These are phyloP conservation scores for Trichosporon sp. DNA, from an alignment of 1,284 basidiomycete species.

Conservation along the genomic window DNA sequence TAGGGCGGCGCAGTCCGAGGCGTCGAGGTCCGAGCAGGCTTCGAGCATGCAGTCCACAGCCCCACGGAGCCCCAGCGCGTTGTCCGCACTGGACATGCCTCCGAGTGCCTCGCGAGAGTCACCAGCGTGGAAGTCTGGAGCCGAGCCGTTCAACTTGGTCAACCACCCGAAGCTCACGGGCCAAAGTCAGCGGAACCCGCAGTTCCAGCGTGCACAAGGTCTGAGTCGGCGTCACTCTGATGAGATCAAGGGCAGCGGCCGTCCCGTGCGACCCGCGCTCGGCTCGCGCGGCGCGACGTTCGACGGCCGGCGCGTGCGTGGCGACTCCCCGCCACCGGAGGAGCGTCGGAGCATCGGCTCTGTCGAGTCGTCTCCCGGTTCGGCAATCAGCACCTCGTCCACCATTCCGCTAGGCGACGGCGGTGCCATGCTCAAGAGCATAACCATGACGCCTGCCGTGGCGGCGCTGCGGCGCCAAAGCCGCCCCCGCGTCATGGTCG, in stretches of 20 bases:
- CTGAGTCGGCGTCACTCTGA: constrained; percentile 6
- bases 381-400: constrained; percentile 17
- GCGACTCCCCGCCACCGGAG: not conserved
- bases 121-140: not conserved
- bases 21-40: not conserved
- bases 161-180: not conserved
- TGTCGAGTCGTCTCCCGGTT: not conserved
- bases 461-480: constrained; percentile 18
- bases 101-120: not conserved
- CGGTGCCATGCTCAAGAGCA: constrained; percentile 51
- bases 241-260: not conserved
- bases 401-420: constrained; percentile 51
- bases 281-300: not conserved
- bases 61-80: no score
- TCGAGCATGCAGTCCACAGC: not conserved
- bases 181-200: not conserved
- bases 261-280: not conserved
- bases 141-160: not conserved
- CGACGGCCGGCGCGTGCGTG: not conserved
- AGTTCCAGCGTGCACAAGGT: not conserved
- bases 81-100: not conserved
- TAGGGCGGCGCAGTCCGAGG: not conserved
- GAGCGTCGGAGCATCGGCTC: not conserved
- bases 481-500: constrained; percentile 59
- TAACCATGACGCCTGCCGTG: constrained; percentile 41